These are phyloP conservation scores for Rehmannia glutinosa DNA, from an alignment of 257 asterid genomes.

Conservation along the genomic window DNA sequence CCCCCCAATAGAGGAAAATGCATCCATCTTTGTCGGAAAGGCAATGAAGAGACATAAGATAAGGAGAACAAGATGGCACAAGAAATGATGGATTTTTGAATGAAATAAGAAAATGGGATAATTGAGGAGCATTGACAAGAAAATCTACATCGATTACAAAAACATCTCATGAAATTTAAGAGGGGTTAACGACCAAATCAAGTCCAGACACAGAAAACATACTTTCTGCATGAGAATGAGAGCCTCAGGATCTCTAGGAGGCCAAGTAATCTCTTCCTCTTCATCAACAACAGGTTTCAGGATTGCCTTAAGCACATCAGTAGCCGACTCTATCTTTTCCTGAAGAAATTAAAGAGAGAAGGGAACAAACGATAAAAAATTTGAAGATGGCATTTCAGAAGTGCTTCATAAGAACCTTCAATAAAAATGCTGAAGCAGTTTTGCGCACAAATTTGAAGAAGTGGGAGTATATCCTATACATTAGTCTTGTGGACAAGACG, in stretches of 20 bases:
- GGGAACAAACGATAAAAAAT: slow-evolving; percentile 5
- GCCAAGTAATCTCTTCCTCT: slow-evolving; percentile 80
- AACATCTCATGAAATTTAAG: background rate
- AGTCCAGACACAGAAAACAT: slow-evolving; percentile 20
- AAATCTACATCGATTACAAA: too few species aligned
- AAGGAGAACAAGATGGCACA: too few species aligned
- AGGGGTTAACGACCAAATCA: background rate
- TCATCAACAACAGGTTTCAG: slow-evolving; percentile 64
- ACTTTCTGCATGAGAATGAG: slow-evolving; percentile 79
- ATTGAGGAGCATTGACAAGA: too few species aligned
- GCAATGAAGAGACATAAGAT: too few species aligned
- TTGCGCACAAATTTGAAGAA: slow-evolving; percentile 7
- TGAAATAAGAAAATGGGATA: too few species aligned
- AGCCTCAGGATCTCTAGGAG: slow-evolving; percentile 78
- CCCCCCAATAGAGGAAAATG: too few species aligned
- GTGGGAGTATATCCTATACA: slow-evolving; percentile 33
- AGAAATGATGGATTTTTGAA: too few species aligned
- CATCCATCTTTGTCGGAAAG: too few species aligned
- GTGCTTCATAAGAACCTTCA: background rate
- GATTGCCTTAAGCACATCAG: slow-evolving; percentile 86
- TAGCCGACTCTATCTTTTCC: slow-evolving; percentile 88
- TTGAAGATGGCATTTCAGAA: background rate
- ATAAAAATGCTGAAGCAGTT: background rate
- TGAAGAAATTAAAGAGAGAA: slow-evolving; percentile 28
- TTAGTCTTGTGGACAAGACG: slow-evolving; percentile 80